Evolutionary conservation across 176 grass and related monocot species (phyloP).

Genomic region (Dendrocalamus sinicus): DNA sequence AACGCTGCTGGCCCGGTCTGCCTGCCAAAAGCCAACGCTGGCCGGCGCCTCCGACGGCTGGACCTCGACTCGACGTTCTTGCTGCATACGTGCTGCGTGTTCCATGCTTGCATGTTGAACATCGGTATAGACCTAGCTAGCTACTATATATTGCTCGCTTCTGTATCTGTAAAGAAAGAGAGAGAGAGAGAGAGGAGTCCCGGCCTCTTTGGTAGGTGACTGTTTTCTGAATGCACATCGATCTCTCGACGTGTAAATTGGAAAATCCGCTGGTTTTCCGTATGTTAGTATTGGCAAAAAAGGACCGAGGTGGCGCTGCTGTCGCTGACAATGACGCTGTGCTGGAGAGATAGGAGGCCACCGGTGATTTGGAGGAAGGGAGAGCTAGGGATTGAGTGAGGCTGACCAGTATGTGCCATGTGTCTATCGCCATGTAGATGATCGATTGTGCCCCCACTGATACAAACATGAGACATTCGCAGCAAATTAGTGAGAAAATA

Average conservation of each 20-base stretch:
- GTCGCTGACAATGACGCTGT: background rate
- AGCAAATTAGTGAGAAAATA: background rate
- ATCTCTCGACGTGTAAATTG: too few relatives aligned
- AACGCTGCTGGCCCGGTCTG: conserved; percentile 8
- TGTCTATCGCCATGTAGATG: background rate
- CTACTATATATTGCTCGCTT: too few relatives aligned
- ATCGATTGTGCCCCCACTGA: background rate
- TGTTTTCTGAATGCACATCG: too few relatives aligned
- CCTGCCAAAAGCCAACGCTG: conserved; percentile 37
- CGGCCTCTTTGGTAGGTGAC: too few relatives aligned
- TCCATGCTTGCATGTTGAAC: too few relatives aligned
- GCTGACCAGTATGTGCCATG: background rate
- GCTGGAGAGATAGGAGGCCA: background rate
- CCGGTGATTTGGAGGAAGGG: background rate
- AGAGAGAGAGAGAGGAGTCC: too few relatives aligned
- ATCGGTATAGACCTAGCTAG: too few relatives aligned
- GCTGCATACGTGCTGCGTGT: too few relatives aligned
- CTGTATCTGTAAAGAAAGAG: too few relatives aligned
- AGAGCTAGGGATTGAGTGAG: background rate
- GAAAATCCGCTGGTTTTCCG: too few relatives aligned
- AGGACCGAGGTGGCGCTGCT: background rate
- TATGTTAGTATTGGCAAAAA: too few relatives aligned
- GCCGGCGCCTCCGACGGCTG: conserved; percentile 30
- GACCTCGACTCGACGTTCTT: background rate
- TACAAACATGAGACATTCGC: background rate